These are phyloP conservation scores for Russula ochroleuca DNA, from an alignment of 768 basidiomycete genomes.

Conservation along the genomic window DNA sequence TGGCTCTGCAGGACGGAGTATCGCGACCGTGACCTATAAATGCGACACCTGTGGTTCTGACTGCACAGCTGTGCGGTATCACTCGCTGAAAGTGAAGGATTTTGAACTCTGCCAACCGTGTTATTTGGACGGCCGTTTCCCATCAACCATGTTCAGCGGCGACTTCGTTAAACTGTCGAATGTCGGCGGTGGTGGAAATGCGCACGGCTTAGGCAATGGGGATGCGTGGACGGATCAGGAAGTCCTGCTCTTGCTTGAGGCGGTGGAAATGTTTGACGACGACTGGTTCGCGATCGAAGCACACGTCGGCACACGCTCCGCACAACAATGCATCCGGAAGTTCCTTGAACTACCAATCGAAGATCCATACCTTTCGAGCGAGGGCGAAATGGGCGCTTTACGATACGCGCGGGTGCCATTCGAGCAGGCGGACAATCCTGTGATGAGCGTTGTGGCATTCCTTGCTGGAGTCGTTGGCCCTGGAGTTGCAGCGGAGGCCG, in stretches of 20 bases:
- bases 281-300: constrained; percentile 93
- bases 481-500: constrained; percentile 88
- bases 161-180: constrained; percentile 87
- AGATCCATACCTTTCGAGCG: constrained; percentile 80
- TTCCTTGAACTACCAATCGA: constrained; percentile 97
- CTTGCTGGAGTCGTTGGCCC: constrained; percentile 89
- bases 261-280: constrained; percentile 96
- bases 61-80: constrained; percentile 84
- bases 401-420: constrained; percentile 81
- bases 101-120: constrained; percentile 88
- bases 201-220: constrained; percentile 39
- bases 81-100: constrained; percentile 88
- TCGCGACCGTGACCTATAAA: constrained; percentile 51
- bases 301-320: constrained; percentile 86
- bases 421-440: constrained; percentile 93
- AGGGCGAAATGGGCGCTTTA: constrained; percentile 71
- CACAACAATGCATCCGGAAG: constrained; percentile 92
- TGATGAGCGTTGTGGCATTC: constrained; percentile 98
- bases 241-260: constrained; percentile 83
- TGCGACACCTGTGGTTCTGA: constrained; percentile 97
- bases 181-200: constrained; percentile 32
- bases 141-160: constrained; percentile 91
- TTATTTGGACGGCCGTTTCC: constrained; percentile 96
- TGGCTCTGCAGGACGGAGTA: constrained; percentile 34
- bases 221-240: constrained; percentile 91